Percentiles rank a stretch among this genome's conserved stretches.
These are phyloP conservation scores for Helminthosporium solani DNA, from an alignment of 2,329 filamentous ascomycete species.

Conservation along the genomic window DNA sequence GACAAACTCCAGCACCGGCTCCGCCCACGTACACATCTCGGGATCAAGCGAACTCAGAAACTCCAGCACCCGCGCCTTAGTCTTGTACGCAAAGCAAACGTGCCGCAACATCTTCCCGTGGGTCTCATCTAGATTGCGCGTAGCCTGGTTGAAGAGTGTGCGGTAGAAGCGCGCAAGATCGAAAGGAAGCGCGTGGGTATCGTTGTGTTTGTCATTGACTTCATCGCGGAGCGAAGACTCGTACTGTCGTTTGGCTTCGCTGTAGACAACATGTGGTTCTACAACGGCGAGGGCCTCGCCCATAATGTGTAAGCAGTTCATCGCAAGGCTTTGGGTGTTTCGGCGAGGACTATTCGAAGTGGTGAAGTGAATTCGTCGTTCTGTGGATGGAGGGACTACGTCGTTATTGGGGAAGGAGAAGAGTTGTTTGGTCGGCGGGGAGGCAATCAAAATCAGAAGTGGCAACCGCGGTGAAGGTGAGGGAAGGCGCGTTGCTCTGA, in stretches of 20 bases:
- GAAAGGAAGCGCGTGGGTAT: not conserved
- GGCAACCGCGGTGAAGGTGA: not conserved
- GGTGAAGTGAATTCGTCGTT: not conserved
- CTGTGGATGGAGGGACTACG: not conserved
- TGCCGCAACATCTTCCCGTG: constrained; percentile 2
- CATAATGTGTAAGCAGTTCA: constrained; percentile 2
- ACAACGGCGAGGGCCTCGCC: constrained; percentile 7
- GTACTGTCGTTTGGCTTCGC: constrained; percentile 13
- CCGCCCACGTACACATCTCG: not conserved
- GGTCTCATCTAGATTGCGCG: not conserved
- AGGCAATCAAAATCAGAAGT: not conserved
- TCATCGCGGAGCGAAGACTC: constrained; percentile 4
- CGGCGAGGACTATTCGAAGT: not conserved
- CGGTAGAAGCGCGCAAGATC: constrained; percentile 8
- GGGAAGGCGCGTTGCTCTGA: not conserved
- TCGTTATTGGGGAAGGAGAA: not conserved
- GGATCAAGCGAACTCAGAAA: constrained; percentile 5
- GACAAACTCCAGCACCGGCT: constrained; percentile 2
- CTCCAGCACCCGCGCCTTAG: constrained; percentile 2
- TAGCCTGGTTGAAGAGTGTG: constrained; percentile 5
- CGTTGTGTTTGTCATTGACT: not conserved
- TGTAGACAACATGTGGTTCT: constrained; percentile 5
- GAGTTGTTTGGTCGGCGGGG: not conserved
- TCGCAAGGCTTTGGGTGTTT: not conserved
- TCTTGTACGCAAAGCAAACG: constrained; percentile 17